A percentile compares a stretch with the other conserved stretches of the same genome.
These are phyloP conservation scores for Articulospora tetracladia DNA, from an alignment of 495 filamentous ascomycete genomes.

Conservation along the genomic window DNA sequence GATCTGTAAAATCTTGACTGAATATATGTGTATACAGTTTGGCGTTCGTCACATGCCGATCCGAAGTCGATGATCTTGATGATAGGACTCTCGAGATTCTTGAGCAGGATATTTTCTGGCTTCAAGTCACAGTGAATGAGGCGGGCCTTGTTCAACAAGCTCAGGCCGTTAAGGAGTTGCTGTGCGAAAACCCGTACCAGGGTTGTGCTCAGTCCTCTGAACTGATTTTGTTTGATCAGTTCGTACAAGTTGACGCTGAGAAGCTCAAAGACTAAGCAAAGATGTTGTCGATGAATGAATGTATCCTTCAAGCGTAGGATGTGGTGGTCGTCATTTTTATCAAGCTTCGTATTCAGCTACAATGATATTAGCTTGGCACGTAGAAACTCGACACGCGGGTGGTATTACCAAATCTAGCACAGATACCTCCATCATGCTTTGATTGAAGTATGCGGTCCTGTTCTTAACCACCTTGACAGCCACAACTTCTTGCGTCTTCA, in stretches of 20 bases:
- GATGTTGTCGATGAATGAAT: conserved; percentile 96
- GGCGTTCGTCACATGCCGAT: conserved; percentile 95
- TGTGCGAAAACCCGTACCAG: conserved; percentile 98
- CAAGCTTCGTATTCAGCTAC: conserved; percentile 93
- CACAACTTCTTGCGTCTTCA: conserved; percentile 97
- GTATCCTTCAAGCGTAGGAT: conserved; percentile 94
- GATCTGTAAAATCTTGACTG: conserved; percentile 98
- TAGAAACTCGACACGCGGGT: not conserved
- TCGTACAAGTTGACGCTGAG: conserved; percentile 98
- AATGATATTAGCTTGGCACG: not conserved
- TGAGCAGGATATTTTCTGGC: conserved; percentile 96
- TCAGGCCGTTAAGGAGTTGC: conserved; percentile 88
- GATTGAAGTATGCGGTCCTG: conserved; percentile 98
- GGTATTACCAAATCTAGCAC: conserved; percentile 84
- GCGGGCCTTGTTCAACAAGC: conserved; percentile 91
- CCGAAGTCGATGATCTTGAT: conserved; percentile 99
- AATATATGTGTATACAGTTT: conserved; percentile 99
- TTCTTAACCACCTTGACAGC: conserved; percentile 99
- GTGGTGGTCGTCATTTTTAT: conserved; percentile 99
- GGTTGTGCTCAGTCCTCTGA: conserved; percentile 94
- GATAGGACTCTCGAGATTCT: conserved; percentile 98
- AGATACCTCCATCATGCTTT: conserved; percentile 99
- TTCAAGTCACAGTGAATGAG: conserved; percentile 99
- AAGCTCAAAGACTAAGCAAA: conserved; percentile 96
- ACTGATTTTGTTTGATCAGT: conserved; percentile 99